These are phyloP conservation scores for Xylariales sp. DNA, from an alignment of 2,329 filamentous ascomycete genomes.

Conservation along the genomic window DNA sequence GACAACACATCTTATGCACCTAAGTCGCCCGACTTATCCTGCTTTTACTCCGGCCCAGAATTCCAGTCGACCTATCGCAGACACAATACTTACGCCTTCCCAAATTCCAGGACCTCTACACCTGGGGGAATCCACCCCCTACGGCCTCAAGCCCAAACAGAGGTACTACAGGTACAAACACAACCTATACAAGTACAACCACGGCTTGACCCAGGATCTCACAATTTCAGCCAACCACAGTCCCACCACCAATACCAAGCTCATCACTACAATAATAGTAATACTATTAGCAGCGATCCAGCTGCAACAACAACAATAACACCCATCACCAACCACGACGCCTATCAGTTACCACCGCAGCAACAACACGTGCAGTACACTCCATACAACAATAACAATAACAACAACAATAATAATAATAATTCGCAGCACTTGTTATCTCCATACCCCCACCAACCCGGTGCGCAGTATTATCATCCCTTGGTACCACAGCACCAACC, in stretches of 20 bases:
- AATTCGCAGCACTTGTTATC: slow-evolving; percentile 17
- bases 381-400: slow-evolving; percentile 28
- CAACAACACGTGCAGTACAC: slow-evolving; percentile 23
- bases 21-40: slow-evolving; percentile 69
- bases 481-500: slow-evolving; percentile 41
- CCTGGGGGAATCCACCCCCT: slow-evolving; percentile 45
- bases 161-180: slow-evolving; percentile 24
- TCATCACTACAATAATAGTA: slow-evolving; percentile 49
- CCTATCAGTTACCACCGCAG: slow-evolving; percentile 28
- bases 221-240: slow-evolving; percentile 37
- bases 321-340: slow-evolving; percentile 37
- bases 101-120: slow-evolving; percentile 41
- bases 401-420: slow-evolving; percentile 26
- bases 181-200: slow-evolving; percentile 13
- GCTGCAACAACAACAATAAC: slow-evolving; percentile 35
- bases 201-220: slow-evolving; percentile 22
- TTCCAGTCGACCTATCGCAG: slow-evolving; percentile 44
- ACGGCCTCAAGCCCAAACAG: slow-evolving; percentile 39
- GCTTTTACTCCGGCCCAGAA: slow-evolving; percentile 59
- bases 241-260: slow-evolving; percentile 38
- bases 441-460: slow-evolving; percentile 29
- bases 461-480: slow-evolving; percentile 23
- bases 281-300: slow-evolving; percentile 43
- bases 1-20: slow-evolving; percentile 63
- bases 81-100: slow-evolving; percentile 36